phyloP scores from a whole-genome alignment of 805 yeast genomes.

The Sugiyamaella chiloensis region DNA sequence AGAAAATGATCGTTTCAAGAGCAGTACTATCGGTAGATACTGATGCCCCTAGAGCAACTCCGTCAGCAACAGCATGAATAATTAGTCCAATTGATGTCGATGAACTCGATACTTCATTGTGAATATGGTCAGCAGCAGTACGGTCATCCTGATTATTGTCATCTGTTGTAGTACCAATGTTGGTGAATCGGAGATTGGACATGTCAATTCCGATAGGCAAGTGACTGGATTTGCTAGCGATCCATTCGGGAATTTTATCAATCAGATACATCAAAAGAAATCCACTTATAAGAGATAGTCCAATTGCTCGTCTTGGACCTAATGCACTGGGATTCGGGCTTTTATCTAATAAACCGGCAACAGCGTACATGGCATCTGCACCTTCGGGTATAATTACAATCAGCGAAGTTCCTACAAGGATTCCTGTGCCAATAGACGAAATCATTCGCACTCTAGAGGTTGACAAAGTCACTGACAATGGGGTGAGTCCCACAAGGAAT shows the following conservation, averaged over 20 bases:
- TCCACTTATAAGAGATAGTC: conserved; percentile 51
- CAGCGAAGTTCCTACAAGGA: conserved; percentile 58
- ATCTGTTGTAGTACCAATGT: conserved; percentile 3
- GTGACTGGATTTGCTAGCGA: conserved; percentile 14
- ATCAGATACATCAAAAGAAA: conserved; percentile 51
- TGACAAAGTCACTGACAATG: conserved; percentile 32
- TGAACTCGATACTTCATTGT: conserved; percentile 26
- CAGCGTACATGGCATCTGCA: conserved; percentile 41
- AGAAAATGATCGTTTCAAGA: conserved; percentile 46
- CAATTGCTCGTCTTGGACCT: conserved; percentile 34
- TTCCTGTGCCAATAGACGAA: conserved; percentile 56
- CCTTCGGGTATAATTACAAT: conserved; percentile 67
- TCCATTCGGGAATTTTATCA: conserved; percentile 39
- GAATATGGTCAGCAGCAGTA: conserved; percentile 3
- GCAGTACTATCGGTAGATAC: conserved; percentile 39
- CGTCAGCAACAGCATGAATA: conserved; percentile 69
- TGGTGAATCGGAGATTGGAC: conserved; percentile 26
- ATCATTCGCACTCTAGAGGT: conserved; percentile 36
- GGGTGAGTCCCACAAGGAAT: conserved; percentile 32
- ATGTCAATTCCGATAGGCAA: conserved; percentile 27
- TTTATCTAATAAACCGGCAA: conserved; percentile 6
- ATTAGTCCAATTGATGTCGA: conserved; percentile 60
- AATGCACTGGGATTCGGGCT: conserved; percentile 5
- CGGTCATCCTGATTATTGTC: neutral
- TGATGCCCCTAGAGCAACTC: conserved; percentile 67